phyloP scores from a whole-genome alignment of 352 stramenopile species.

The Achlya hypogyna region DNA sequence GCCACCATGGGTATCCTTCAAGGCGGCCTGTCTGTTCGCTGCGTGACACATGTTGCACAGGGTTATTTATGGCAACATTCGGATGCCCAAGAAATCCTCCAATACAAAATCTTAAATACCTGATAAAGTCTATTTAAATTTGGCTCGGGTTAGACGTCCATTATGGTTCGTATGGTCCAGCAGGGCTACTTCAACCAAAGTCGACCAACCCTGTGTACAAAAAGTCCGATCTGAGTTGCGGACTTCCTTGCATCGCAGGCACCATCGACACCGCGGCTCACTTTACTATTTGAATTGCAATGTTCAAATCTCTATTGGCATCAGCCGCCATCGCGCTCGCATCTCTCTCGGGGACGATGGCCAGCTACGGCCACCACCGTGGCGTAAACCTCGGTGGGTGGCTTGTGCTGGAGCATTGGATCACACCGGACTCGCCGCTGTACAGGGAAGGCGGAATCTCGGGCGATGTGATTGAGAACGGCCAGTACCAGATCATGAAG shows the following conservation, averaged over 20 bases:
- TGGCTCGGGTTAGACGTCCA: too few species aligned
- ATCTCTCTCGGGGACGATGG: background rate
- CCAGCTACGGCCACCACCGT: background rate
- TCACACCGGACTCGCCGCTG: constrained; percentile 25
- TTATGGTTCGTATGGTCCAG: too few species aligned
- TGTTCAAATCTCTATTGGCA: background rate
- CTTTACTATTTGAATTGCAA: background rate
- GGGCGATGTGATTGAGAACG: constrained; percentile 6
- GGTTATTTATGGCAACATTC: background rate
- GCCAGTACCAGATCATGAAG: constrained; percentile 23
- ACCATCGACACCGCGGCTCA: background rate
- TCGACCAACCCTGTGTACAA: too few species aligned
- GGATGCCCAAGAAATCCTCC: too few species aligned
- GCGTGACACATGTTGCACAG: background rate
- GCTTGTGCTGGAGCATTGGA: constrained; percentile 32
- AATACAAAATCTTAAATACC: too few species aligned
- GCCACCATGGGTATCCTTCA: background rate
- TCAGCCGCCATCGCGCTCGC: background rate
- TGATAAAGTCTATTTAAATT: too few species aligned
- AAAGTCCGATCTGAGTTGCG: too few species aligned
- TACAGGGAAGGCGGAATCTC: constrained; percentile 12
- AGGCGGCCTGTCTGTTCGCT: background rate
- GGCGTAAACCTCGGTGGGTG: constrained; percentile 33
- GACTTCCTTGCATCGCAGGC: background rate
- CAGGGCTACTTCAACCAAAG: too few species aligned